A percentile compares a stretch with the other conserved stretches of the same genome.
These are phyloP conservation scores for Lipomyces sp. DNA, from an alignment of 805 yeast species.

Conservation along the genomic window DNA sequence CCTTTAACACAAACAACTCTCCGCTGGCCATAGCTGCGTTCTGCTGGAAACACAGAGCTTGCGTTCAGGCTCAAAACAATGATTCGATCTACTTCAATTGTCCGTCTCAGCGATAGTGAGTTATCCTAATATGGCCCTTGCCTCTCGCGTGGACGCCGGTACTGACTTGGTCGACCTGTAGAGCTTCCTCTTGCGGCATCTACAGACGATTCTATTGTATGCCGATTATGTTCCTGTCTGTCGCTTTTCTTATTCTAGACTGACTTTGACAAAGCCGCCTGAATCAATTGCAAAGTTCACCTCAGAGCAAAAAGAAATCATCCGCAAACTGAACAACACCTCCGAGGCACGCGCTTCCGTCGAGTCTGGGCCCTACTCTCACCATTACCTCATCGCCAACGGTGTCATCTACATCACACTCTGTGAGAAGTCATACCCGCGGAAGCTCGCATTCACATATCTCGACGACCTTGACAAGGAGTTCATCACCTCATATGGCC, in stretches of 20 bases:
- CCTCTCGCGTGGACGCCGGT: background rate
- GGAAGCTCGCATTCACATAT: constrained; percentile 85
- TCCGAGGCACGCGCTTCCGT: constrained; percentile 83
- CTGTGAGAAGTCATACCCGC: constrained; percentile 74
- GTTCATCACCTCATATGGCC: constrained; percentile 76
- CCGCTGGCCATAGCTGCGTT: background rate
- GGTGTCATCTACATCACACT: constrained; percentile 75
- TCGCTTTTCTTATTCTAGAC: background rate
- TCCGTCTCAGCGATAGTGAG: constrained; percentile 28
- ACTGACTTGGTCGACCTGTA: constrained; percentile 29
- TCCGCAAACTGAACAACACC: constrained; percentile 69
- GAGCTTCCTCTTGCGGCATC: constrained; percentile 90
- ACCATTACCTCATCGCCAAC: constrained; percentile 65
- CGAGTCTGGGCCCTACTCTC: constrained; percentile 68
- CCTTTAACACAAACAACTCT: too few species aligned
- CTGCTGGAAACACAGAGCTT: background rate
- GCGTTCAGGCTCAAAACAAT: constrained; percentile 4
- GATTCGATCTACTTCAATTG: constrained; percentile 30
- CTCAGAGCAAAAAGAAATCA: constrained; percentile 74
- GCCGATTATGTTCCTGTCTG: background rate
- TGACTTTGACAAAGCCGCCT: too few species aligned
- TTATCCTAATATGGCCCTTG: background rate
- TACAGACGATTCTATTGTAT: constrained; percentile 60
- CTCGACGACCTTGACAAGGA: constrained; percentile 77
- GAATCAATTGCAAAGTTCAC: constrained; percentile 69